A percentile compares a stretch with the other conserved stretches of the same genome.
These are phyloP conservation scores for Trypanosomatidae sp. DNA, from an alignment of 208 protist genomes.

Conservation along the genomic window DNA sequence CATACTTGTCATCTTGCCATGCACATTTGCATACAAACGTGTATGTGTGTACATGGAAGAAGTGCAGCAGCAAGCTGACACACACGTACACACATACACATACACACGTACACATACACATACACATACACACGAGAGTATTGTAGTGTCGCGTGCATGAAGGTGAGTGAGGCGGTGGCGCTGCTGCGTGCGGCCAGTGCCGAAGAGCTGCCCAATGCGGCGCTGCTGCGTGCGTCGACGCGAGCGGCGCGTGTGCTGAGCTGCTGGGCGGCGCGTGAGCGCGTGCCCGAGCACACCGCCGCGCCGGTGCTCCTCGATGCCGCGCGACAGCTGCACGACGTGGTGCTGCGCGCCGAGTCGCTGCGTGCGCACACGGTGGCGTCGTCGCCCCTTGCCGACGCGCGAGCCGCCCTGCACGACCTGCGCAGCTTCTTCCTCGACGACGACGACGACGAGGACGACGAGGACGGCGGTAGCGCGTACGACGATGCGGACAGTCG, in stretches of 20 bases:
- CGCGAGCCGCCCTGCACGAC: neutral
- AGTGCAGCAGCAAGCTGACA: too few relatives aligned
- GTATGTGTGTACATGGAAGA: too few relatives aligned
- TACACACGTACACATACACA: conserved; percentile 2
- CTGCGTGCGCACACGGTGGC: neutral
- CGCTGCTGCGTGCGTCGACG: neutral
- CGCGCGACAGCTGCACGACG: neutral
- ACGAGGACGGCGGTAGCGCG: neutral
- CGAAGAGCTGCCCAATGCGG: neutral
- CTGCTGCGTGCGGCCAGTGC: neutral
- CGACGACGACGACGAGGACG: neutral
- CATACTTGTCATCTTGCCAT: too few relatives aligned
- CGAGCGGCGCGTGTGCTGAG: neutral
- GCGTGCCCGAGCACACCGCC: neutral
- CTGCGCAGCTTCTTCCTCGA: neutral
- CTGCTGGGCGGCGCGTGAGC: neutral
- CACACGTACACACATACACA: too few relatives aligned
- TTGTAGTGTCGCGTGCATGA: neutral
- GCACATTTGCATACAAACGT: too few relatives aligned
- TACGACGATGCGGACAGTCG: too few relatives aligned
- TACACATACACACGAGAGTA: neutral
- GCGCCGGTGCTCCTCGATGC: neutral
- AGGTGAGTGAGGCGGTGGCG: neutral
- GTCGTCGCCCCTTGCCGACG: neutral
- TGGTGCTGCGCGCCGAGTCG: neutral